Conservation (phyloP, 352 stramenopile genomes). For the Globisporangium carolinianum region DNA sequence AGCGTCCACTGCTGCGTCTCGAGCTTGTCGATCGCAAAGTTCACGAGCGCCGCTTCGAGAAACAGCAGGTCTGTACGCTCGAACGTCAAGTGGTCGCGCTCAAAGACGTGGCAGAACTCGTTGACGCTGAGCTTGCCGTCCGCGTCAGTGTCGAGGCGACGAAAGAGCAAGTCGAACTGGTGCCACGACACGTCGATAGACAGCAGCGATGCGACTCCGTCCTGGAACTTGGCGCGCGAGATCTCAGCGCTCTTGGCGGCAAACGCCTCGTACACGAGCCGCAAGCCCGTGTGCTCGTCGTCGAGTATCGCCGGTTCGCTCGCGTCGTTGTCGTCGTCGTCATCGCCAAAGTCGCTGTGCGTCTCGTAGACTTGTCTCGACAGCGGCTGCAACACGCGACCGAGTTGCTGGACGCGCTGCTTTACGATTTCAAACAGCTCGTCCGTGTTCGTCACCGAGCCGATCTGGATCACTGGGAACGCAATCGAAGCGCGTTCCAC, state of each 20-base stretch:
- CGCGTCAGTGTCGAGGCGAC: constrained; percentile 26
- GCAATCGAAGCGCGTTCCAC: background rate
- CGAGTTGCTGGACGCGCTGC: constrained; percentile 29
- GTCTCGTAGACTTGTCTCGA: constrained; percentile 21
- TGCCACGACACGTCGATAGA: constrained; percentile 40
- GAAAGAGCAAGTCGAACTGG: constrained; percentile 45
- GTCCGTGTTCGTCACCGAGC: constrained; percentile 37
- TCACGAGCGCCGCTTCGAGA: constrained; percentile 34
- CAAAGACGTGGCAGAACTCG: constrained; percentile 35
- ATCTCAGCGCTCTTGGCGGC: constrained; percentile 17
- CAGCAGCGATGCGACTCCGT: constrained; percentile 22
- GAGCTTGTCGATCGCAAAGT: constrained; percentile 34
- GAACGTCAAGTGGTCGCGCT: constrained; percentile 18
- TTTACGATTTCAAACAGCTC: constrained; percentile 47
- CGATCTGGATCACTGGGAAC: constrained; percentile 31
- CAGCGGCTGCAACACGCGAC: constrained; percentile 16
- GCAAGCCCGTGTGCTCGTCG: constrained; percentile 20
- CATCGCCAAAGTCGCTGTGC: constrained; percentile 40
- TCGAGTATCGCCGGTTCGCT: constrained; percentile 1
- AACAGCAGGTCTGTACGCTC: constrained; percentile 23
- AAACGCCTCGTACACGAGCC: constrained; percentile 29
- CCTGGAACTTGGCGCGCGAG: constrained; percentile 37
- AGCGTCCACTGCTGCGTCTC: constrained; percentile 41
- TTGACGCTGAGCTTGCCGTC: constrained; percentile 31
- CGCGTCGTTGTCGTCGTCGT: constrained; percentile 17